phyloP scores from a whole-genome alignment of 352 stramenopile genomes.

The Phytophthora citricola region DNA sequence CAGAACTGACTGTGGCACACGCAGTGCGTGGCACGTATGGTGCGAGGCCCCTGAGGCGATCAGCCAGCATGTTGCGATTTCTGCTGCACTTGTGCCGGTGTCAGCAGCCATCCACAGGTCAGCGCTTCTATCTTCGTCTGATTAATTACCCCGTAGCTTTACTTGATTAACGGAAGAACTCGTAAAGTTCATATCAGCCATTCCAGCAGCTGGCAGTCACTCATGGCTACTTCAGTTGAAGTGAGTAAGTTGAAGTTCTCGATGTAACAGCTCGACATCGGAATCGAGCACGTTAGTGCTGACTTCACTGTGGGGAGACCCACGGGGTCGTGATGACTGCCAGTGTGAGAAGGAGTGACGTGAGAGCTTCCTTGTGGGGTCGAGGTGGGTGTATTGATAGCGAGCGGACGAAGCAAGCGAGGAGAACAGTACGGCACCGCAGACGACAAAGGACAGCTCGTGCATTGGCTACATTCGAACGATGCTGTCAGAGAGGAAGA shows the following conservation, averaged over 20 bases:
- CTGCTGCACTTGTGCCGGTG: too few relatives aligned
- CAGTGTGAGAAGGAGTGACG: background rate
- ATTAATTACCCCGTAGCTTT: too few relatives aligned
- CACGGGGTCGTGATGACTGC: background rate
- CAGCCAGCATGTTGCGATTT: too few relatives aligned
- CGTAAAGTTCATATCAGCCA: background rate
- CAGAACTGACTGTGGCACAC: too few relatives aligned
- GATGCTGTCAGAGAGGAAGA: background rate
- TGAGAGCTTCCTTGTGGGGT: background rate
- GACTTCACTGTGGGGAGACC: background rate
- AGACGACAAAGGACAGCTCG: background rate
- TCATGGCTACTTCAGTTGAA: background rate
- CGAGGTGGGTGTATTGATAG: background rate
- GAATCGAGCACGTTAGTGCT: background rate
- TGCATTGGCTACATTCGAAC: background rate
- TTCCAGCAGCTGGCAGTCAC: background rate
- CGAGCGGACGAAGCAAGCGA: background rate
- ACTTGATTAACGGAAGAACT: background rate
- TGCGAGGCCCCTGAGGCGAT: too few relatives aligned
- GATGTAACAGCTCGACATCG: background rate
- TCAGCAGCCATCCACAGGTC: too few relatives aligned
- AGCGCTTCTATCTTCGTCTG: too few relatives aligned
- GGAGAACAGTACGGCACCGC: background rate
- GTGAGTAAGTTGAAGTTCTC: background rate
- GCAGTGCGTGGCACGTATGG: too few relatives aligned